Conservation (phyloP, 331 rosid species). For the Stylosanthes scabra region DNA sequence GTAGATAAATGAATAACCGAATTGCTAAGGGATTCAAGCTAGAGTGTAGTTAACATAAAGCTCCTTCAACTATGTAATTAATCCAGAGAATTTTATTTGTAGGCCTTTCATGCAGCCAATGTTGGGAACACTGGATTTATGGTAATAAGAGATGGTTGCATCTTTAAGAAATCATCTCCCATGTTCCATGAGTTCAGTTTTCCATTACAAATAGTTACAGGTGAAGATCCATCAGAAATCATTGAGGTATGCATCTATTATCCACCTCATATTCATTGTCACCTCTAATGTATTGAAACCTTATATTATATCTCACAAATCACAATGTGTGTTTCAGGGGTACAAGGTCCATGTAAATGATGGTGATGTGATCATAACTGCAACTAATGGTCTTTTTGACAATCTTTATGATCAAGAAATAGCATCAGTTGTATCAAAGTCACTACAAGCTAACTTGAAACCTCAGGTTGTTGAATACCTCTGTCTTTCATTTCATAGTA, state of each 20-base stretch:
- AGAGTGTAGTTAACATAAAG: not conserved
- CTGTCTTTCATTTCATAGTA: slow-evolving; percentile 12
- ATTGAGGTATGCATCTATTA: slow-evolving; percentile 53
- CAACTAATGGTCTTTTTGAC: slow-evolving; percentile 85
- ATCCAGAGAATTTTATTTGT: slow-evolving; percentile 35
- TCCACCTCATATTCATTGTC: slow-evolving; percentile 11
- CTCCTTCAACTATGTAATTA: slow-evolving; percentile 24
- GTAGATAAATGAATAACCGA: slow-evolving; percentile 40
- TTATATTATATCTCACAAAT: not conserved
- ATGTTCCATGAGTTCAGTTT: slow-evolving; percentile 69
- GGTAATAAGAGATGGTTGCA: slow-evolving; percentile 61
- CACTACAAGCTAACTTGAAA: slow-evolving; percentile 52
- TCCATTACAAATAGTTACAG: slow-evolving; percentile 59
- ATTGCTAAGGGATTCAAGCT: slow-evolving; percentile 17
- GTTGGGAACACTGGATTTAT: slow-evolving; percentile 79
- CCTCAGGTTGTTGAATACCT: slow-evolving; percentile 63
- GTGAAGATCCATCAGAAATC: slow-evolving; percentile 57
- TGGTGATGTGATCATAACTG: slow-evolving; percentile 73
- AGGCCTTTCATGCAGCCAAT: slow-evolving; percentile 79
- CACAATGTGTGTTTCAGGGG: slow-evolving; percentile 53
- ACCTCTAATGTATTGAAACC: not conserved
- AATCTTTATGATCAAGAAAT: slow-evolving; percentile 85
- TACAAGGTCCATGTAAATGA: slow-evolving; percentile 65
- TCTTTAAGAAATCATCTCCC: slow-evolving; percentile 63
- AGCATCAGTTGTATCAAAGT: slow-evolving; percentile 51